Evolutionary conservation across 495 filamentous ascomycete genomes (phyloP).

Genomic region (Elaphomyces granulatus): DNA sequence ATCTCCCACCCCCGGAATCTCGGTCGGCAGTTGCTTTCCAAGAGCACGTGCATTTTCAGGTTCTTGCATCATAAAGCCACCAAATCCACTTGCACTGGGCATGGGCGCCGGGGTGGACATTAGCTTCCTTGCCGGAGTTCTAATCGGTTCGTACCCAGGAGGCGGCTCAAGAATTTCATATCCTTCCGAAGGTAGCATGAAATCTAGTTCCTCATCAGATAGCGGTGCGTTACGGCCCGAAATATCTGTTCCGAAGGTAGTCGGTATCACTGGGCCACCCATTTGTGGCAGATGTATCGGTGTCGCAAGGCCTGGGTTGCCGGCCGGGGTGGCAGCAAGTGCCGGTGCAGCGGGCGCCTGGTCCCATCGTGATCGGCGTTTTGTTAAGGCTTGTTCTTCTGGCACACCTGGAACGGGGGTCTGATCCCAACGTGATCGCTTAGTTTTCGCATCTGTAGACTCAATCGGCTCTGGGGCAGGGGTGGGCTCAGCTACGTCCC

Average conservation of each 20-base stretch:
- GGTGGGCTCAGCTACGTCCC: constrained; percentile 53
- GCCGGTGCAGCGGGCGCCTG: constrained; percentile 49
- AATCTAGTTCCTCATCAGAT: constrained; percentile 87
- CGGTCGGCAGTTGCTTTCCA: constrained; percentile 87
- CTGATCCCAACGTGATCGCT: constrained; percentile 85
- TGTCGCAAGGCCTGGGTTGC: constrained; percentile 66
- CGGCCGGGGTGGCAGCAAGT: constrained; percentile 62
- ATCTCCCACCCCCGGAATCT: constrained; percentile 95
- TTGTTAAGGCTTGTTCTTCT: constrained; percentile 40
- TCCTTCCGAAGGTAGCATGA: constrained; percentile 80
- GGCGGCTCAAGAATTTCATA: constrained; percentile 91
- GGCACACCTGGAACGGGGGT: constrained; percentile 49
- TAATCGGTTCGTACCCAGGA: constrained; percentile 79
- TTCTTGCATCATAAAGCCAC: constrained; percentile 97
- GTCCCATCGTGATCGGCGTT: constrained; percentile 76
- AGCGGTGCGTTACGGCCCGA: constrained; percentile 63
- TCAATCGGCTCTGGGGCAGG: constrained; percentile 29
- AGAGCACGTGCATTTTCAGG: constrained; percentile 64
- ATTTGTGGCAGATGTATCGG: constrained; percentile 71
- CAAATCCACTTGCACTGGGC: constrained; percentile 45
- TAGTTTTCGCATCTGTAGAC: constrained; percentile 43
- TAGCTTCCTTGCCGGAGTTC: constrained; percentile 60
- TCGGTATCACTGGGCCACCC: constrained; percentile 37
- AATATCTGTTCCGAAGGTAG: constrained; percentile 66
- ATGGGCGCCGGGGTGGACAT: constrained; percentile 59